Percentiles rank a stretch among this genome's conserved stretches.
Evolutionary conservation across 2,329 filamentous ascomycete species (phyloP).

Genomic region (Cadophora gregata): DNA sequence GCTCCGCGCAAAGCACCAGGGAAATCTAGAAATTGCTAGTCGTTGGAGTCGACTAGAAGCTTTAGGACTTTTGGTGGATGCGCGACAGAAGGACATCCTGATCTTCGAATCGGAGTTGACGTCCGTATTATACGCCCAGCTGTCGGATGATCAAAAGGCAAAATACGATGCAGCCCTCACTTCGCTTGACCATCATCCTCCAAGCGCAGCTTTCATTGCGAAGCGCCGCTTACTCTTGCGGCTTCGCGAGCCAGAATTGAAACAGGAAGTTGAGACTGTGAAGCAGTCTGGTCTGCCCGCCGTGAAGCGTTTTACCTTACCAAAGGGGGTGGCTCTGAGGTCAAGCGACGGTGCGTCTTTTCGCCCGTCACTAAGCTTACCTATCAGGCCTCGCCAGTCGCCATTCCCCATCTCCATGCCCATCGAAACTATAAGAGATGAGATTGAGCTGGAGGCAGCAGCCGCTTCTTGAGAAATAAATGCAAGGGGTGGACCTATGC

Average conservation of each 20-base stretch:
- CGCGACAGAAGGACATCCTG: background rate
- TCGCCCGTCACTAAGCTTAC: background rate
- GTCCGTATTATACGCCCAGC: background rate
- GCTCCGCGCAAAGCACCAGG: background rate
- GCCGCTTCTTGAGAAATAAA: background rate
- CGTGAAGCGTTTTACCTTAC: background rate
- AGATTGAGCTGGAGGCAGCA: slow-evolving; percentile 8
- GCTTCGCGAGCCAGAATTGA: background rate
- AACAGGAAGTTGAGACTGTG: background rate
- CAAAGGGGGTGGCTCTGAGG: background rate
- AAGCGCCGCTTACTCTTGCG: background rate
- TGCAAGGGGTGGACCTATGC: background rate
- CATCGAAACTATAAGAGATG: background rate
- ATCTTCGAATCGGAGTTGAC: background rate
- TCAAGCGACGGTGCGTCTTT: background rate
- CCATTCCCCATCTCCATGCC: background rate
- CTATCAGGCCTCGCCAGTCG: background rate
- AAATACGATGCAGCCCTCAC: background rate
- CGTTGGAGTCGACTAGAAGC: slow-evolving; percentile 11
- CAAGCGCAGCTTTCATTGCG: background rate
- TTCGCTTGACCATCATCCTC: background rate
- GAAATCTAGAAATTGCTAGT: slow-evolving; percentile 6
- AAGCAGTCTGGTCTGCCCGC: background rate
- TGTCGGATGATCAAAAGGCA: background rate
- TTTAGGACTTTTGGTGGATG: background rate